Percentiles rank a stretch among this genome's conserved stretches.
Conservation (phyloP, 2,329 filamentous ascomycete genomes). For the Aspergillus novoparasiticus region DNA sequence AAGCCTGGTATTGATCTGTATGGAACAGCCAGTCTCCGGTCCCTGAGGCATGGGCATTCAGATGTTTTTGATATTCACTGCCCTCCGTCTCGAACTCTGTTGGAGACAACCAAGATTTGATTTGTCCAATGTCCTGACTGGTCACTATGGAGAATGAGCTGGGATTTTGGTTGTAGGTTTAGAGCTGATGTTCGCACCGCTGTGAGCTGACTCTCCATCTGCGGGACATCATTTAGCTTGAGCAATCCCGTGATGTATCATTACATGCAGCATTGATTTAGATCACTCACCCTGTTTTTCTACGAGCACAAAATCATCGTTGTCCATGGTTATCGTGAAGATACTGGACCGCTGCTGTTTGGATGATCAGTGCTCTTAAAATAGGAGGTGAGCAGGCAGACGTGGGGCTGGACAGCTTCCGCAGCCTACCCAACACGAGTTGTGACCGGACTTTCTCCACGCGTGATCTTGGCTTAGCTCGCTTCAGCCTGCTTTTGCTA, state of each 20-base stretch:
- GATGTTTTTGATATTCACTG: conserved; percentile 14
- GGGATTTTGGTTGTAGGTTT: neutral
- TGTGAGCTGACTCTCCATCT: neutral
- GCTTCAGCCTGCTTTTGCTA: too few species aligned
- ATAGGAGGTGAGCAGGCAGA: neutral
- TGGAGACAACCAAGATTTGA: conserved; percentile 10
- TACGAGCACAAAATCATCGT: neutral
- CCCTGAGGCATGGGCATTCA: conserved; percentile 9
- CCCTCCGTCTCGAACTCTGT: conserved; percentile 6
- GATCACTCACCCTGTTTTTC: neutral
- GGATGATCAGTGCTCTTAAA: too few species aligned
- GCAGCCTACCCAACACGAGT: too few species aligned
- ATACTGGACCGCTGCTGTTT: too few species aligned
- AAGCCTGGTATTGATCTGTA: conserved; percentile 13
- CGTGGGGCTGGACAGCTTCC: neutral
- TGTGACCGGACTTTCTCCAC: too few species aligned
- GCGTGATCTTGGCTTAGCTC: too few species aligned
- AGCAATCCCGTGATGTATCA: too few species aligned
- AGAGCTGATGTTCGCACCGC: neutral
- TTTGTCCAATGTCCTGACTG: neutral
- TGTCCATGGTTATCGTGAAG: neutral
- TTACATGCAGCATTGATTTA: neutral
- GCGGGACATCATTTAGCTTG: neutral
- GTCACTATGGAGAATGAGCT: neutral
- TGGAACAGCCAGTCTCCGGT: conserved; percentile 23